phyloP scores from a whole-genome alignment of 2,329 filamentous ascomycete genomes.

The Neospermospora avenae region DNA sequence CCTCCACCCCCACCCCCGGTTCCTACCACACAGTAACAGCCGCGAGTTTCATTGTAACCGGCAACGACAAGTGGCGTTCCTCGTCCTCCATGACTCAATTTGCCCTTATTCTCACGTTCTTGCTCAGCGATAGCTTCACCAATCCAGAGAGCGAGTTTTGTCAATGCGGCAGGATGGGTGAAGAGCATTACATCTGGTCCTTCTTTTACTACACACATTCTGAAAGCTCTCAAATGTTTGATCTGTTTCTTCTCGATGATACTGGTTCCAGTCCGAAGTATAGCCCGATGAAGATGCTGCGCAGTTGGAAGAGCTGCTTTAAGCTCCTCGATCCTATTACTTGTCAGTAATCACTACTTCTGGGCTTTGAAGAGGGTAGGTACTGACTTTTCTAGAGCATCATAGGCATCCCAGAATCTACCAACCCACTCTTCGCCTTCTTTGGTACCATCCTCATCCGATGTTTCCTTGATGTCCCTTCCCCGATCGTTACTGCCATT shows the following conservation, averaged over 20 bases:
- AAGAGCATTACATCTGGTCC: conserved; percentile 90
- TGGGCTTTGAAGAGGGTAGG: neutral
- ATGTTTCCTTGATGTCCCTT: conserved; percentile 43
- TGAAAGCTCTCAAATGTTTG: conserved; percentile 85
- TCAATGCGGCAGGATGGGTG: conserved; percentile 86
- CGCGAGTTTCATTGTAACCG: conserved; percentile 79
- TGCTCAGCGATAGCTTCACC: conserved; percentile 88
- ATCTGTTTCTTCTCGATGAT: conserved; percentile 94
- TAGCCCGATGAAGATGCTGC: conserved; percentile 85
- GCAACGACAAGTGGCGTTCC: conserved; percentile 88
- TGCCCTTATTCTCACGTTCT: conserved; percentile 72
- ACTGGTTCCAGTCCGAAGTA: conserved; percentile 86
- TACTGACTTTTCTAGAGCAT: conserved; percentile 65
- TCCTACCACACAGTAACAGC: conserved; percentile 92
- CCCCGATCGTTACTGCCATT: conserved; percentile 33
- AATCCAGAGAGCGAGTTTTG: conserved; percentile 91
- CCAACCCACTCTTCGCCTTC: conserved; percentile 63
- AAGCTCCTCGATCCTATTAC: conserved; percentile 66
- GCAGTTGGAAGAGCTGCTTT: conserved; percentile 76
- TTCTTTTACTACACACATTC: conserved; percentile 94
- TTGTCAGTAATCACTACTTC: conserved; percentile 31
- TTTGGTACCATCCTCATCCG: conserved; percentile 42
- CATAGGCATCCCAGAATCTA: conserved; percentile 70
- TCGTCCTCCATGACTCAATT: conserved; percentile 63
- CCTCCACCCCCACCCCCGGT: too few species aligned